These are phyloP conservation scores for Xylariales sp. DNA, from an alignment of 2,329 filamentous ascomycete species.

Conservation along the genomic window DNA sequence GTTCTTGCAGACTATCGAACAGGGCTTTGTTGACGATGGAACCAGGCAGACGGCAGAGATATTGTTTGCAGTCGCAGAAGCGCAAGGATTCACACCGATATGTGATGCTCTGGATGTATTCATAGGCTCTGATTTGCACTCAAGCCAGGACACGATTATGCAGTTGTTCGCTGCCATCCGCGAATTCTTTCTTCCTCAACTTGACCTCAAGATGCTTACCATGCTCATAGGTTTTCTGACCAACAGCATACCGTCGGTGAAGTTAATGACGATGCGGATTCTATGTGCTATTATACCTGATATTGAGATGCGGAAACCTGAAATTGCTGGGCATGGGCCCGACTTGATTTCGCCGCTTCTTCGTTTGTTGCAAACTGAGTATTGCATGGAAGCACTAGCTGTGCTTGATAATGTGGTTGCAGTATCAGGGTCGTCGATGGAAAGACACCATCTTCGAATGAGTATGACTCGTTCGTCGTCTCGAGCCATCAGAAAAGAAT, in stretches of 20 bases:
- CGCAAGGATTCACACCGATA: constrained; percentile 75
- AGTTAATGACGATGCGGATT: constrained; percentile 91
- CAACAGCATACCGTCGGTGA: constrained; percentile 89
- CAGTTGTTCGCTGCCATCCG: constrained; percentile 80
- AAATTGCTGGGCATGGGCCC: constrained; percentile 89
- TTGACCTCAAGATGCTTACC: constrained; percentile 86
- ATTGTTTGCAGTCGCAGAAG: constrained; percentile 78
- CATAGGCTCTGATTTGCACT: constrained; percentile 72
- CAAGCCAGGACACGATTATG: constrained; percentile 78
- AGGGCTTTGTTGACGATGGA: constrained; percentile 64
- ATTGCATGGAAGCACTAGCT: constrained; percentile 89
- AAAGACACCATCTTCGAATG: constrained; percentile 95
- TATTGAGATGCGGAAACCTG: constrained; percentile 91
- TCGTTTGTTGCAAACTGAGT: constrained; percentile 89
- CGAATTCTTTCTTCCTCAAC: constrained; percentile 80
- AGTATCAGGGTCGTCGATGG: constrained; percentile 90
- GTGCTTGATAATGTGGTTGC: constrained; percentile 96
- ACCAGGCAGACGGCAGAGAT: constrained; percentile 73
- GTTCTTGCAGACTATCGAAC: constrained; percentile 83
- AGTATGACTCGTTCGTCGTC: constrained; percentile 94
- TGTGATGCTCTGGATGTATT: constrained; percentile 77
- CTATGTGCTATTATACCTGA: constrained; percentile 86
- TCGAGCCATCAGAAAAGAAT: constrained; percentile 89
- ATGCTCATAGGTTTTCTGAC: constrained; percentile 93
- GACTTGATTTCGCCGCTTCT: constrained; percentile 95